Percentiles rank a stretch among this genome's conserved stretches.
These are phyloP conservation scores for Ceratocystis cacaofunesta DNA, from an alignment of 2,329 filamentous ascomycete genomes.

Conservation along the genomic window DNA sequence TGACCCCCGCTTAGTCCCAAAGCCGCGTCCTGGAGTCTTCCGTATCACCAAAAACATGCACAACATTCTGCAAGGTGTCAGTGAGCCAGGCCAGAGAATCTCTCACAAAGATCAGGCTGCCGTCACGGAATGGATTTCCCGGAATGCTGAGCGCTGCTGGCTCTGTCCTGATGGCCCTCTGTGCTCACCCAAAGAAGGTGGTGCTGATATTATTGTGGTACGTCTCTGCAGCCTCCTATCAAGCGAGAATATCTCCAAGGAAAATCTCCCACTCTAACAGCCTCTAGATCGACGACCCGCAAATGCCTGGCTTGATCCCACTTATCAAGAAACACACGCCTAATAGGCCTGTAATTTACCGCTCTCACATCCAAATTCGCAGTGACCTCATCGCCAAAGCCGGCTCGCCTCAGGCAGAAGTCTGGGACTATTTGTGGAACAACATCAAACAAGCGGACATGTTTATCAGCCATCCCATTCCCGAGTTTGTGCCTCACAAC, in stretches of 20 bases:
- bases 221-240: conserved; percentile 19
- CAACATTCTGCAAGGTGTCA: conserved; percentile 75
- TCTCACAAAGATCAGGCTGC: conserved; percentile 43
- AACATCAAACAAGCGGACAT: conserved; percentile 56
- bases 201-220: conserved; percentile 58
- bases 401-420: conserved; percentile 53
- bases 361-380: conserved; percentile 71
- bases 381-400: conserved; percentile 51
- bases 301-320: conserved; percentile 67
- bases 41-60: conserved; percentile 76
- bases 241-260: too few species aligned
- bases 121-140: conserved; percentile 57
- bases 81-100: conserved; percentile 48
- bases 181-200: conserved; percentile 47
- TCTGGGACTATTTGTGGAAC: conserved; percentile 63
- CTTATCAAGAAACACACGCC: conserved; percentile 58
- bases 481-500: conserved; percentile 54
- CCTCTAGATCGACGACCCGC: conserved; percentile 59
- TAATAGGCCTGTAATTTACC: conserved; percentile 61
- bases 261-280: background rate
- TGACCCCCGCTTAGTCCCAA: conserved; percentile 43
- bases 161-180: conserved; percentile 52
- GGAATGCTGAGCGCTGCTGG: conserved; percentile 66
- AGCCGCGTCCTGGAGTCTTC: conserved; percentile 65
- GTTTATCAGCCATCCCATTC: conserved; percentile 72